phyloP scores from a whole-genome alignment of 2,329 filamentous ascomycete genomes.

The Cercospora janseana region DNA sequence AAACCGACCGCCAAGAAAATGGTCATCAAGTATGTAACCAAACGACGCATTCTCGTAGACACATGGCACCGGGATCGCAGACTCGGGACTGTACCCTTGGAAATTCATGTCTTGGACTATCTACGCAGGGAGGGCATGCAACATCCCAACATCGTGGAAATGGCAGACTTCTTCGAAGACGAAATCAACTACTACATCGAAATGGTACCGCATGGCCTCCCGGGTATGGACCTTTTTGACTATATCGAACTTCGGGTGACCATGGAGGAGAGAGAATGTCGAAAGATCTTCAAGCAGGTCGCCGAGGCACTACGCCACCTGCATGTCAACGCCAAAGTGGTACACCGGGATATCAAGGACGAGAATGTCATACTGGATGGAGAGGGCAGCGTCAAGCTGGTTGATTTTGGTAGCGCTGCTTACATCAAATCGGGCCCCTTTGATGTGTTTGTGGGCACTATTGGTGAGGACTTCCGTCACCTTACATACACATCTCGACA shows the following conservation, averaged over 20 bases:
- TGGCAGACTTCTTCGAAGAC: slow-evolving; percentile 71
- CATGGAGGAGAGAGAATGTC: slow-evolving; percentile 92
- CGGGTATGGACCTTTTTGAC: slow-evolving; percentile 97
- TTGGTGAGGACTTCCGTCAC: slow-evolving; percentile 62
- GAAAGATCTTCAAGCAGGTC: slow-evolving; percentile 93
- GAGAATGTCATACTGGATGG: slow-evolving; percentile 97
- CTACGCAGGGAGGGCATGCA: slow-evolving; percentile 69
- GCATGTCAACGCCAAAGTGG: slow-evolving; percentile 84
- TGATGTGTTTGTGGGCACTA: slow-evolving; percentile 97
- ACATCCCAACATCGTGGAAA: slow-evolving; percentile 66
- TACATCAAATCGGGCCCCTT: slow-evolving; percentile 99
- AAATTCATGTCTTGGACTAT: slow-evolving; percentile 96
- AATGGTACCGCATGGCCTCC: slow-evolving; percentile 91
- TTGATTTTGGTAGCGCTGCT: slow-evolving; percentile 95
- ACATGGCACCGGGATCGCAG: slow-evolving; percentile 95
- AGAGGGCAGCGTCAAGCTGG: slow-evolving; percentile 92
- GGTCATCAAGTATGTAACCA: slow-evolving; percentile 96
- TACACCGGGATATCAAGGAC: slow-evolving; percentile 98
- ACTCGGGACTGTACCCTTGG: slow-evolving; percentile 88
- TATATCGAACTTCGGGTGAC: slow-evolving; percentile 95
- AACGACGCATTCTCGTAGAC: slow-evolving; percentile 92
- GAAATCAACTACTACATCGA: slow-evolving; percentile 97
- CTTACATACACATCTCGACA: not conserved
- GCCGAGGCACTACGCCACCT: slow-evolving; percentile 86
- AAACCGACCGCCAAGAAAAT: slow-evolving; percentile 70